Conservation (phyloP, 1,284 basidiomycete genomes). For the Dichomitus squalens region DNA sequence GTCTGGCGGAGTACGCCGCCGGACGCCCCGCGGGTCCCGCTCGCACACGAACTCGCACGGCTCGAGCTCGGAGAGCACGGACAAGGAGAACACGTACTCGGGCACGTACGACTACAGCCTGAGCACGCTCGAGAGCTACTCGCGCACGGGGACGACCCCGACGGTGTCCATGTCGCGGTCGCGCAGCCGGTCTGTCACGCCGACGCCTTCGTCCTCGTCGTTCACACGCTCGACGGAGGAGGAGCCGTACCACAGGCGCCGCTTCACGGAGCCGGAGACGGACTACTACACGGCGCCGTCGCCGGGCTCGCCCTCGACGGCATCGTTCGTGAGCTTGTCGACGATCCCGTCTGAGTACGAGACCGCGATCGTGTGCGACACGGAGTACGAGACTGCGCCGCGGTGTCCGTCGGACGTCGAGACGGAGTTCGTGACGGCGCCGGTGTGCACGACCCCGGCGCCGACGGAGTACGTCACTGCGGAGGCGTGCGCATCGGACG, state of each 20-base stretch:
- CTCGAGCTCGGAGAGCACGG: slow-evolving; percentile 47
- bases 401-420: slow-evolving; percentile 44
- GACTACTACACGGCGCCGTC: slow-evolving; percentile 31
- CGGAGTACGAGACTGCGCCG: slow-evolving; percentile 55
- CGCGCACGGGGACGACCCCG: slow-evolving; percentile 24
- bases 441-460: slow-evolving; percentile 50
- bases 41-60: slow-evolving; percentile 35
- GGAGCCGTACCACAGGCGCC: slow-evolving; percentile 6
- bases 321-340: slow-evolving; percentile 46
- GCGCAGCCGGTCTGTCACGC: slow-evolving; percentile 33
- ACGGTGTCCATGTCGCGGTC: slow-evolving; percentile 13
- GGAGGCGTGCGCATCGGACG: slow-evolving; percentile 47
- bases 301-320: slow-evolving; percentile 40
- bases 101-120: slow-evolving; percentile 24
- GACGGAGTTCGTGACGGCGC: slow-evolving; percentile 54
- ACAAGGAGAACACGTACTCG: slow-evolving; percentile 56
- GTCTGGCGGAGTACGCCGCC: slow-evolving; percentile 58
- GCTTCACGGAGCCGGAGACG: slow-evolving; percentile 16
- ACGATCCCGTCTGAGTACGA: slow-evolving; percentile 57
- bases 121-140: slow-evolving; percentile 37
- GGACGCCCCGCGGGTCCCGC: slow-evolving; percentile 41
- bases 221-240: slow-evolving; percentile 25
- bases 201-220: slow-evolving; percentile 37
- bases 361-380: slow-evolving; percentile 50
- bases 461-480: slow-evolving; percentile 55